Base-by-base conservation (phyloP, 345 rosid species). In the Nasturtium officinale region DNA sequence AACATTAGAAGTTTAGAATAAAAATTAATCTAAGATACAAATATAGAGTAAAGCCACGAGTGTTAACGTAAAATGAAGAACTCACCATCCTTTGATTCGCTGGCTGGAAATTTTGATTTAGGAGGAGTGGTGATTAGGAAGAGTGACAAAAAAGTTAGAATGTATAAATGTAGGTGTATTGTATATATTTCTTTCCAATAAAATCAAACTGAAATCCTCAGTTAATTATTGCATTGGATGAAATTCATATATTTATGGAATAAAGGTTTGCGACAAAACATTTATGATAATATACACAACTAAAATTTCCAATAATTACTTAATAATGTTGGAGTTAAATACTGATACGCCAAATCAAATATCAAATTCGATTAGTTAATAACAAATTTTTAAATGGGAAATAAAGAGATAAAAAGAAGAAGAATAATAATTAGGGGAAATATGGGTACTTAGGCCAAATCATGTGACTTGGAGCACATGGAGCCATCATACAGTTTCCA, bases 401-500 rank as follows among this genome's bases (percentile, higher is more conserved):
- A 20, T 8, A 38, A 43, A 64, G 5, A 38, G 1, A 28, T 9
- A 42, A 32, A 30, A 25, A 55, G 32, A 2, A 55, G 32, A 2
- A 25, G 21, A 55, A 30, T 25, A 69, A 57, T 58, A 69, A 40
- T 59, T 40, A 4, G 33, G 13, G 11, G 58, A 55, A 55, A 33
- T 5, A 23, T 53, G 58, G 33, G 33, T 6, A 53, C 65, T 69
- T 69, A 70, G 71, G 80, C 72, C 61, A 65, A 74, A 69, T 65
- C 76, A 77, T 77, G 77, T 77, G 65, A 65, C 76, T 71, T 48
- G 58, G 46, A 65, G 71, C 76, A 71, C 80, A 71, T 77, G 80
- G 67, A 74, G 71, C 69, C 74, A 71, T 71, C 67, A 70, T 63
- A 25, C 15, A 50, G 1, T 47, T 70, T 77, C 67, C 35, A 57